Evolutionary conservation across 73 alveolate genomes (phyloP), one percentile per base, ranked within the genome.

Genomic region (Paramecium sonneborni): DNA sequence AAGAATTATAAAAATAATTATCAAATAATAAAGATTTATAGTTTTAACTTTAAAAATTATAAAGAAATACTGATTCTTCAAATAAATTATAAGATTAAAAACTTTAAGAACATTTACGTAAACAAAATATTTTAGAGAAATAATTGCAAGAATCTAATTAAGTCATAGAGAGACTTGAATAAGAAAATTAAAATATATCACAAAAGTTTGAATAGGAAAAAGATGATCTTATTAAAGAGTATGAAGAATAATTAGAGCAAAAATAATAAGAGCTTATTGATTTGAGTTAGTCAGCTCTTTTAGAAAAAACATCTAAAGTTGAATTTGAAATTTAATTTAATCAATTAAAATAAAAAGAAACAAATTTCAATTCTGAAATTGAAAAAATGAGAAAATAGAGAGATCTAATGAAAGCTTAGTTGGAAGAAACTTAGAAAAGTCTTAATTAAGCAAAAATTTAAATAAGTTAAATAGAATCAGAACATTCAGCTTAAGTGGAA

Each of bases 261-360:
- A 79, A 30, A 14, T 79, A 79, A 24, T 46, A 39, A 79, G 90
- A 79, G 24, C 30, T 43, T 8, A 24, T 30, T 4, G 69, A 43
- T 6, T 38, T 79, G 72, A 79, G 24, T 79, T 14, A 79, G 41
- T 79, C 90, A 14, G 44, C 41, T 23, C 48, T 43, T 15, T 15
- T 41, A 23, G 90, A 79, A 35, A 79, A 79, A 44, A 18, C 44
- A 24, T 38, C 20, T 0, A 79, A 79, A 46, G 90, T 38, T 5
- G 90, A 79, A 46, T 79, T 38, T 79, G 90, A 79, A 43, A 43
- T 79, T 24, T 23, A 30, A 23, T 18, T 79, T 12, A 79, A 79
- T 79, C 26, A 21, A 79, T 10, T 43, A 3, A 79, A 79, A 79
- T 10, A 57, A 18, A 79, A 79, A 37, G 58, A 74, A 28, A 23